These are phyloP conservation scores for Boletus rex-veris DNA, from an alignment of 768 basidiomycete species.

Conservation along the genomic window DNA sequence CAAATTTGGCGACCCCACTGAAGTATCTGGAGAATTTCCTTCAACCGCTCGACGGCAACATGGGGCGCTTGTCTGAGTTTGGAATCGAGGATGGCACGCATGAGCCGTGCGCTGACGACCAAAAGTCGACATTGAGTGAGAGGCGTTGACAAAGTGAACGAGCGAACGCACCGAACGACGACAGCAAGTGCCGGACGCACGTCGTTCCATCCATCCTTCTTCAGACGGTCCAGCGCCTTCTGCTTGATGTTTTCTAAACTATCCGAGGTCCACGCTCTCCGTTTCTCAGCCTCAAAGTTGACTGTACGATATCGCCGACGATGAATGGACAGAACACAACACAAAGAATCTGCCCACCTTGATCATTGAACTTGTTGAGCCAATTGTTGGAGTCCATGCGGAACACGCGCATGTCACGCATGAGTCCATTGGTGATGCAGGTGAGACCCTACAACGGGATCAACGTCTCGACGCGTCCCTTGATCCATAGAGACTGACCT, in stretches of 20 bases:
- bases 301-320: not conserved
- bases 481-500: not conserved
- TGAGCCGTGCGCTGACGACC: not conserved
- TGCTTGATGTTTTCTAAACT: not conserved
- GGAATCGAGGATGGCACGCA: not conserved
- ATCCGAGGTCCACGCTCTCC: not conserved
- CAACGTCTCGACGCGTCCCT: not conserved
- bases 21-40: not conserved
- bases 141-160: not conserved
- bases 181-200: conserved; percentile 1
- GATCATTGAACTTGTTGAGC: not conserved
- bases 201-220: not conserved
- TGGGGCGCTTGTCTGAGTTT: not conserved
- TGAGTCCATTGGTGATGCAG: not conserved
- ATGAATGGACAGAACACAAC: not conserved
- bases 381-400: not conserved
- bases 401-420: conserved; percentile 1
- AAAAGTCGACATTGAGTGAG: not conserved
- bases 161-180: not conserved
- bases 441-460: not conserved
- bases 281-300: not conserved
- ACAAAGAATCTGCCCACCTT: not conserved
- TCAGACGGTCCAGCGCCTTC: not conserved
- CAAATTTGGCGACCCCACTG: conserved; percentile 4
- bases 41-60: not conserved